Conservation (phyloP, 2,329 filamentous ascomycete species). For the Xylaria arbuscula region DNA sequence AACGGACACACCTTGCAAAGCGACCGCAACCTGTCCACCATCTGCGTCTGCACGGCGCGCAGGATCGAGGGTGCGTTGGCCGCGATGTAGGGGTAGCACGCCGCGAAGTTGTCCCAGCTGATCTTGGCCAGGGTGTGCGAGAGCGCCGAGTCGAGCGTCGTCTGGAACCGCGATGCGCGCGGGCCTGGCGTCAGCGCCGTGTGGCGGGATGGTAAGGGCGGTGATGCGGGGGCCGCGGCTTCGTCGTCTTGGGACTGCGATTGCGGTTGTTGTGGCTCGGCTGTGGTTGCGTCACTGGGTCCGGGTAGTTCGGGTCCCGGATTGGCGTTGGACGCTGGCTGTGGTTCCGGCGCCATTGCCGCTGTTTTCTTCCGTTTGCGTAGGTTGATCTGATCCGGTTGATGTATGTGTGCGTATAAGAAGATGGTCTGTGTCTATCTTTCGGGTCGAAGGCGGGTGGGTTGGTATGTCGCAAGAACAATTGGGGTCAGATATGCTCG, state of each 20-base stretch:
- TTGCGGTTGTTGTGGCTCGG: slow-evolving; percentile 21
- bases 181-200: slow-evolving; percentile 63
- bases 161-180: slow-evolving; percentile 65
- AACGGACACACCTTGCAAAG: slow-evolving; percentile 62
- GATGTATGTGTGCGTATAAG: neutral
- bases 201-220: slow-evolving; percentile 54
- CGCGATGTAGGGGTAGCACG: slow-evolving; percentile 72
- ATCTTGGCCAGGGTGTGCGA: slow-evolving; percentile 66
- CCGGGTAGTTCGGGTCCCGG: slow-evolving; percentile 3
- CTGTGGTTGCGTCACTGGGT: neutral
- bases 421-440: neutral
- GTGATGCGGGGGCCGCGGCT: slow-evolving; percentile 33
- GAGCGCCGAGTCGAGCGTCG: slow-evolving; percentile 65
- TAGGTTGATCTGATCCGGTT: neutral
- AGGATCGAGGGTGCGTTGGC: slow-evolving; percentile 62
- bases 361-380: neutral
- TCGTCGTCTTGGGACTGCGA: slow-evolving; percentile 15
- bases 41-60: slow-evolving; percentile 66
- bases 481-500: neutral
- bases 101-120: slow-evolving; percentile 66
- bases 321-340: neutral
- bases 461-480: neutral
- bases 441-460: neutral
- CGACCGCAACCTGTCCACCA: slow-evolving; percentile 65
- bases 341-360: slow-evolving; percentile 28